Evolutionary conservation across 2,329 filamentous ascomycete genomes (phyloP).

Genomic region (Pestalotiopsis fici): DNA sequence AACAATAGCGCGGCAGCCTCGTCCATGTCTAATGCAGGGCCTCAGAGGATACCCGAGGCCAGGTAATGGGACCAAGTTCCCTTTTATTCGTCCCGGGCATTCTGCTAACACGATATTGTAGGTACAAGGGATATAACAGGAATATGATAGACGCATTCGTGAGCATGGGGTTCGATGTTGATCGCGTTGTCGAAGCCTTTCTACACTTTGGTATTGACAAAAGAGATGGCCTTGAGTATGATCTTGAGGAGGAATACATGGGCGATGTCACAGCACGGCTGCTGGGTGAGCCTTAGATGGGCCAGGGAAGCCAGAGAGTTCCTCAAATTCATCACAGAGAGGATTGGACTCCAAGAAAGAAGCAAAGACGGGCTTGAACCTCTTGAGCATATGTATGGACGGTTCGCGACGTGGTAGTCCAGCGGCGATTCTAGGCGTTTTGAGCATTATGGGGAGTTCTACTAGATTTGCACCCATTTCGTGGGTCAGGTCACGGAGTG

Average conservation of each 20-base stretch:
- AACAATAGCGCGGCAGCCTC: slow-evolving; percentile 23
- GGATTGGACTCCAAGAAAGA: too few species aligned
- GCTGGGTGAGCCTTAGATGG: slow-evolving; percentile 64
- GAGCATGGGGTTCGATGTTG: slow-evolving; percentile 88
- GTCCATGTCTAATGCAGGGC: slow-evolving; percentile 32
- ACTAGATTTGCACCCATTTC: background rate
- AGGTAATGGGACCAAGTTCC: slow-evolving; percentile 15
- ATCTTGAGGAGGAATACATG: slow-evolving; percentile 87
- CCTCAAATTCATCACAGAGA: too few species aligned
- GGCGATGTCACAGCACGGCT: slow-evolving; percentile 85
- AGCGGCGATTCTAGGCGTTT: background rate
- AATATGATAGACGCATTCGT: slow-evolving; percentile 82
- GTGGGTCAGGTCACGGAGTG: background rate
- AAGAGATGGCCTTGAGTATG: slow-evolving; percentile 77
- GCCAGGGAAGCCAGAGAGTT: background rate
- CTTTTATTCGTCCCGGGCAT: background rate
- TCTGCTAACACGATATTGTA: slow-evolving; percentile 32
- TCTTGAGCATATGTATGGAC: background rate
- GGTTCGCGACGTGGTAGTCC: background rate
- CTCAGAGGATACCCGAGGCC: slow-evolving; percentile 57
- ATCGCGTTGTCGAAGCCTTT: slow-evolving; percentile 84
- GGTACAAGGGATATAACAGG: slow-evolving; percentile 86
- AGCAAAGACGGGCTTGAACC: too few species aligned
- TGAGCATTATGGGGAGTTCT: background rate
- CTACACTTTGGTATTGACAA: slow-evolving; percentile 78